Conservation (phyloP, 2,329 filamentous ascomycete species). For the Cordyceps javanica region DNA sequence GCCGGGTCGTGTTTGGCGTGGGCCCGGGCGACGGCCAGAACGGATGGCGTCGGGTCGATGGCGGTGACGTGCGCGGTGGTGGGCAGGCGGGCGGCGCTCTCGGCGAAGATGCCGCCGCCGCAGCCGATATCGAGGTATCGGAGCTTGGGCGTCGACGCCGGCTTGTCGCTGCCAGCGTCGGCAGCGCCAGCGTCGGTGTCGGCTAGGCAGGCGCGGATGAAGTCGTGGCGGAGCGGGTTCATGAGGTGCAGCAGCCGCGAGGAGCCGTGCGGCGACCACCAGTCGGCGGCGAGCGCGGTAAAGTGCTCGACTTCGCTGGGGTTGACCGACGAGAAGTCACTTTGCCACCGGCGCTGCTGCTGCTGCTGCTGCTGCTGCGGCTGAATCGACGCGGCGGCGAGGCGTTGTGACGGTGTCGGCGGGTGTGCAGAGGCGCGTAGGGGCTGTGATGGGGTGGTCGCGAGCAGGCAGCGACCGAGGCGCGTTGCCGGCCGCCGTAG, state of each 20-base stretch:
- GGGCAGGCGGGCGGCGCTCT: constrained; percentile 67
- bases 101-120: constrained; percentile 93
- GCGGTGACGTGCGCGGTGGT: constrained; percentile 61
- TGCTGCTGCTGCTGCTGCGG: no score
- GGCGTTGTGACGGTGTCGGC: background rate
- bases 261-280: constrained; percentile 95
- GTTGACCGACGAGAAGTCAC: constrained; percentile 66
- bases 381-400: background rate
- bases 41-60: constrained; percentile 70
- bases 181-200: constrained; percentile 38
- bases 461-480: background rate
- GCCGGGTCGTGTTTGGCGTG: constrained; percentile 71
- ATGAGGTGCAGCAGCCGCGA: constrained; percentile 92
- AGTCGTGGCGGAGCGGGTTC: constrained; percentile 94
- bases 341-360: constrained; percentile 7
- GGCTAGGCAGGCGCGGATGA: constrained; percentile 68
- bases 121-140: constrained; percentile 89
- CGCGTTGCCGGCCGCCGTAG: background rate
- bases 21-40: constrained; percentile 66
- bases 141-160: constrained; percentile 31
- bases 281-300: constrained; percentile 82
- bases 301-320: constrained; percentile 89
- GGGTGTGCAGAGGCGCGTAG: background rate
- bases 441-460: background rate
- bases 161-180: background rate